Evolutionary conservation across 73 alveolate genomes (phyloP).

Genomic region (Blepharisma stoltei): DNA sequence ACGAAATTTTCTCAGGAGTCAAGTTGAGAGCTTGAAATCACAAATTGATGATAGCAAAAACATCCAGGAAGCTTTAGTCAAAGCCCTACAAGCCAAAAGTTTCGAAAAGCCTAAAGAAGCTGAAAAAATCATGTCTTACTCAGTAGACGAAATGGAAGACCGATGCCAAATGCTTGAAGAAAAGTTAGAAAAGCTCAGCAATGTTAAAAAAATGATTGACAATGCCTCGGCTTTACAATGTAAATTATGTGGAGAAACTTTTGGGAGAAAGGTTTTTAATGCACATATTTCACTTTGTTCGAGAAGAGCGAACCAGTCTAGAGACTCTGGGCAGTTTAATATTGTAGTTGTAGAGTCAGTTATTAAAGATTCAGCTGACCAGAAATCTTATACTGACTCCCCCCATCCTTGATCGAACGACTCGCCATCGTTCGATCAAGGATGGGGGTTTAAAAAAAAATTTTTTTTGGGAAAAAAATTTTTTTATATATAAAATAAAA

Average conservation of each 20-base stretch:
- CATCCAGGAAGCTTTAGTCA: slow-evolving; percentile 22
- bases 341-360: neutral
- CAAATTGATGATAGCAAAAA: slow-evolving; percentile 29
- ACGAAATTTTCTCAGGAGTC: neutral
- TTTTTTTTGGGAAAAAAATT: too few species aligned
- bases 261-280: slow-evolving; percentile 32
- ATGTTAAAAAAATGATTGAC: slow-evolving; percentile 44
- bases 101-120: slow-evolving; percentile 45
- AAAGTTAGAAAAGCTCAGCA: slow-evolving; percentile 42
- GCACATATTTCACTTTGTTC: slow-evolving; percentile 24
- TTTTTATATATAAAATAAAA: too few species aligned
- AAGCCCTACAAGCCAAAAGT: slow-evolving; percentile 19
- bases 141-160: slow-evolving; percentile 55
- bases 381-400: neutral
- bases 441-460: too few species aligned
- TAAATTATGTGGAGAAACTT: slow-evolving; percentile 40
- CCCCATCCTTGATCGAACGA: too few species aligned
- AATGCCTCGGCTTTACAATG: slow-evolving; percentile 42
- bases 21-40: neutral
- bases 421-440: too few species aligned
- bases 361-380: slow-evolving; percentile 1
- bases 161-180: slow-evolving; percentile 55
- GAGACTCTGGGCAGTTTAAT: neutral
- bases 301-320: neutral
- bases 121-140: slow-evolving; percentile 48